These are phyloP conservation scores for Trichoderma reesei DNA, from an alignment of 495 filamentous ascomycete species.

Conservation along the genomic window DNA sequence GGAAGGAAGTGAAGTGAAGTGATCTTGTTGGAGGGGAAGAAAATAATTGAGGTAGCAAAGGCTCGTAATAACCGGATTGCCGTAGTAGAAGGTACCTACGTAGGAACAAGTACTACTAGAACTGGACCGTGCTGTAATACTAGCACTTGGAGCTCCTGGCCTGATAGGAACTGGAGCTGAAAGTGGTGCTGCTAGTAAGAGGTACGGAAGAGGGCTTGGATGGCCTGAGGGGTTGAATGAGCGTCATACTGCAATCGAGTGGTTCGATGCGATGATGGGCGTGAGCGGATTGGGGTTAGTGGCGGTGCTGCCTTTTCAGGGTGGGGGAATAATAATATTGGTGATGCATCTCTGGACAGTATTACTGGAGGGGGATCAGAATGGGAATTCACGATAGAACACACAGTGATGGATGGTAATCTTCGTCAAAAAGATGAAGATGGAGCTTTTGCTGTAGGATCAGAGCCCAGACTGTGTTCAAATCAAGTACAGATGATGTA, in stretches of 20 bases:
- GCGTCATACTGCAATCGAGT: not conserved
- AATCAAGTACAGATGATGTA: no score
- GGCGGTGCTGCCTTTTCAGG: no score
- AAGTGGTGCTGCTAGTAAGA: not conserved
- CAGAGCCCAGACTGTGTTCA: no score
- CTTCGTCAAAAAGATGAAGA: no score
- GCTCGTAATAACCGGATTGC: no score
- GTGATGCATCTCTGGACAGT: no score
- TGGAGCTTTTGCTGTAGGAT: no score
- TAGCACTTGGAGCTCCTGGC: slow-evolving; percentile 3
- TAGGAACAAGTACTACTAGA: not conserved
- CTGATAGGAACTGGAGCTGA: not conserved
- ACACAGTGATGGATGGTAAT: no score
- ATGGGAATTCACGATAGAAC: no score
- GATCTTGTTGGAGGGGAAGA: not conserved
- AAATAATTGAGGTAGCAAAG: not conserved
- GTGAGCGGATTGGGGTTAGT: not conserved
- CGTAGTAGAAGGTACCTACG: not conserved
- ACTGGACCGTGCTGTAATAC: not conserved
- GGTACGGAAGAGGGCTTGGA: no score
- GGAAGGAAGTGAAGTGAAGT: not conserved
- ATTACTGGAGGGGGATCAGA: no score
- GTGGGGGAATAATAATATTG: not conserved
- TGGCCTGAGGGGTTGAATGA: not conserved
- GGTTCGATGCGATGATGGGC: not conserved